These are phyloP conservation scores for Monosporascus ibericus DNA, from an alignment of 2,329 filamentous ascomycete species.

Conservation along the genomic window DNA sequence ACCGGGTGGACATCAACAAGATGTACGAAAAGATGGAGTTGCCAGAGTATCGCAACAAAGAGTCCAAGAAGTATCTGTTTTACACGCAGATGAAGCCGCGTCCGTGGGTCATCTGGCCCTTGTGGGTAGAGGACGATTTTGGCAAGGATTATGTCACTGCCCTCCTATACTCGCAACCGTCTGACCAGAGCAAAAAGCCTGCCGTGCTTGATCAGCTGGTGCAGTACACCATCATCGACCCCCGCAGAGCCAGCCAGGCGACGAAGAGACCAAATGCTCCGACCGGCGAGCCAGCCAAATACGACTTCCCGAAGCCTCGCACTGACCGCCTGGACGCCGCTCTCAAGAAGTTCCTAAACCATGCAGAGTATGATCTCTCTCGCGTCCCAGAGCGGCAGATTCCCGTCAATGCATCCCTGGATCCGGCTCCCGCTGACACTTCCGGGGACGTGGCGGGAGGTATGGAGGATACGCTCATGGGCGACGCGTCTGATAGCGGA, in stretches of 20 bases:
- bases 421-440: not conserved
- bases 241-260: conserved; percentile 9
- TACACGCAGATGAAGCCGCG: conserved; percentile 11
- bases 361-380: conserved; percentile 5
- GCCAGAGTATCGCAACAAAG: not conserved
- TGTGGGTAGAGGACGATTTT: conserved; percentile 22
- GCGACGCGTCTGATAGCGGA: too few relatives aligned
- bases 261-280: not conserved
- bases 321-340: conserved; percentile 3
- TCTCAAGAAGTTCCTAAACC: conserved; percentile 5
- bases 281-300: not conserved
- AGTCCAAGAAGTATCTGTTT: conserved; percentile 2
- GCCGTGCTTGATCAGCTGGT: conserved; percentile 5
- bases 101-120: conserved; percentile 18
- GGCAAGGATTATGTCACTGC: conserved; percentile 18
- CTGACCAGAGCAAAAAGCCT: not conserved
- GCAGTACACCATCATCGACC: conserved; percentile 15
- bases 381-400: too few relatives aligned
- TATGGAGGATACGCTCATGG: too few relatives aligned
- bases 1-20: not conserved
- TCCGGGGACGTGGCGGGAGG: too few relatives aligned
- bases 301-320: conserved; percentile 6
- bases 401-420: too few relatives aligned
- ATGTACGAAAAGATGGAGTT: conserved; percentile 12
- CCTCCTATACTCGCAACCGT: conserved; percentile 7